These are phyloP conservation scores for Myxozyma lipomycoides DNA, from an alignment of 805 yeast species.

Conservation along the genomic window DNA sequence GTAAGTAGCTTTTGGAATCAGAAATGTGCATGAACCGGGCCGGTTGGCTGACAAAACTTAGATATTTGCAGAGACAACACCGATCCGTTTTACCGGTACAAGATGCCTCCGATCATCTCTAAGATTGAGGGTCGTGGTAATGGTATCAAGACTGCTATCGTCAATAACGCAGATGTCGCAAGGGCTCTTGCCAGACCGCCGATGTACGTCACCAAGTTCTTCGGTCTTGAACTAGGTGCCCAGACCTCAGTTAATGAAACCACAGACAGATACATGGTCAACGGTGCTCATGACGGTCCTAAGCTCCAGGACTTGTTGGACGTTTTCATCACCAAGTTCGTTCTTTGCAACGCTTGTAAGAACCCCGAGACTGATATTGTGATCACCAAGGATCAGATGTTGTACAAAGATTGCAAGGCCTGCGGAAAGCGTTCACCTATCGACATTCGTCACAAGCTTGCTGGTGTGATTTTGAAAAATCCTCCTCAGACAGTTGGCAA, in stretches of 20 bases:
- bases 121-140: constrained; percentile 98
- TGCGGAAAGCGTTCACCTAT: constrained; percentile 87
- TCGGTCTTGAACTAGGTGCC: constrained; percentile 96
- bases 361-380: constrained; percentile 96
- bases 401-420: constrained; percentile 94
- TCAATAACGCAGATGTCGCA: constrained; percentile 88
- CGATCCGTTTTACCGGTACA: constrained; percentile 98
- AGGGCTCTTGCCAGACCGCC: constrained; percentile 93
- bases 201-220: constrained; percentile 84
- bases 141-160: constrained; percentile 94
- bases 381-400: constrained; percentile 65
- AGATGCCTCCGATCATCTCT: constrained; percentile 97
- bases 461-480: constrained; percentile 84
- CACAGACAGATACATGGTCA: constrained; percentile 83
- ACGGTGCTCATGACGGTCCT: constrained; percentile 87
- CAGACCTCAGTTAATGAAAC: constrained; percentile 79
- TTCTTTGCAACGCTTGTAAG: constrained; percentile 89
- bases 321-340: constrained; percentile 89
- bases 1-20: constrained; percentile 1
- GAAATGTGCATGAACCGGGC: too few species aligned
- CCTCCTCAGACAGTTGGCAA: constrained; percentile 54
- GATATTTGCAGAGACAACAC: constrained; percentile 95
- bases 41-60: too few species aligned
- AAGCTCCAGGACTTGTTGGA: constrained; percentile 92
- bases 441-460: constrained; percentile 80